Conservation (phyloP, 352 stramenopile species). For the Phytopythium ostracodes region DNA sequence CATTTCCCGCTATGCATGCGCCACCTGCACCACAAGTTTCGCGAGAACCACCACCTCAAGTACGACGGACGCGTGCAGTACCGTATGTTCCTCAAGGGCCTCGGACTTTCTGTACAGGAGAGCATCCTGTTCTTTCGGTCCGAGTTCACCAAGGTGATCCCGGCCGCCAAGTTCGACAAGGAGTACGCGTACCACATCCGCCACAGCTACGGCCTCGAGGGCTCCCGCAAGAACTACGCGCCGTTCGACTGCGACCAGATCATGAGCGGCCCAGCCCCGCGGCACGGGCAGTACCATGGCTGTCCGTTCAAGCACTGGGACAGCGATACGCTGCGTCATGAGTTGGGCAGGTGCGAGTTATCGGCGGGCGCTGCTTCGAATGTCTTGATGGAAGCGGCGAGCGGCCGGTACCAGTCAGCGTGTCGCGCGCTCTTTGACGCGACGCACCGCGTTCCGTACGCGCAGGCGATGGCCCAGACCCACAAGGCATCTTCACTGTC, state of each 20-base stretch:
- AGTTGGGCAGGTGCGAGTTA: slow-evolving; percentile 33
- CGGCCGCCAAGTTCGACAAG: slow-evolving; percentile 65
- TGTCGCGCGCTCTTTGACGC: slow-evolving; percentile 49
- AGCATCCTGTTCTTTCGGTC: slow-evolving; percentile 71
- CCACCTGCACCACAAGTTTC: slow-evolving; percentile 64
- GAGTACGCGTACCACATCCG: slow-evolving; percentile 87
- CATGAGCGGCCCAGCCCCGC: slow-evolving; percentile 33
- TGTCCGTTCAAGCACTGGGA: slow-evolving; percentile 84
- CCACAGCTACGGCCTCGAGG: slow-evolving; percentile 84
- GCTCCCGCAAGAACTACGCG: slow-evolving; percentile 64
- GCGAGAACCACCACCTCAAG: slow-evolving; percentile 79
- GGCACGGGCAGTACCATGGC: slow-evolving; percentile 71
- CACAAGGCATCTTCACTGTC: not conserved
- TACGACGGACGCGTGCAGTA: slow-evolving; percentile 85
- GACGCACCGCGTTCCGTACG: slow-evolving; percentile 24
- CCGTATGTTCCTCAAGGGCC: slow-evolving; percentile 81
- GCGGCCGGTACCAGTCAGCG: slow-evolving; percentile 34
- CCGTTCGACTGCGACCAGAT: slow-evolving; percentile 60
- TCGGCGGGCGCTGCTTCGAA: slow-evolving; percentile 12
- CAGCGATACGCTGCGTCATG: slow-evolving; percentile 23
- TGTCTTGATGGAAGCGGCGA: slow-evolving; percentile 29
- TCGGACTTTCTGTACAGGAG: slow-evolving; percentile 74
- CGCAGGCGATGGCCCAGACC: slow-evolving; percentile 1
- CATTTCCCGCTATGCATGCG: slow-evolving; percentile 84
- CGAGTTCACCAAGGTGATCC: slow-evolving; percentile 64